Evolutionary conservation across 495 filamentous ascomycete species (phyloP), one percentile per base, ranked within the genome.

Genomic region (Chaetomidium leptoderma): DNA sequence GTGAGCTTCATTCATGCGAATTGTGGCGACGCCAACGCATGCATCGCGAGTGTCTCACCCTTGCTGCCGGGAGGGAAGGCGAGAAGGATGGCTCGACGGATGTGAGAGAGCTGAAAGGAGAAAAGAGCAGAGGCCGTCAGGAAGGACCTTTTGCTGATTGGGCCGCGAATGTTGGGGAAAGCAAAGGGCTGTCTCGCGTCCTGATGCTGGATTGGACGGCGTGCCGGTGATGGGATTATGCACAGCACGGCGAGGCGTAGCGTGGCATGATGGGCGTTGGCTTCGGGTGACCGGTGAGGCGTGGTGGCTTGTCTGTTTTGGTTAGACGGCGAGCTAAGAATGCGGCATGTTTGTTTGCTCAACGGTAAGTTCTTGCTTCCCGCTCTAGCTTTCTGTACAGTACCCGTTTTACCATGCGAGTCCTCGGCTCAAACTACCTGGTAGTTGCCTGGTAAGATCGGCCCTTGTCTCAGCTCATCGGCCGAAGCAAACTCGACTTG

Each of bases 341-440:
- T 9, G 3, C 11, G 17, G 27, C 46, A 5, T 35, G 17, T 30
- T 47, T 36, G 46, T 33, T 53, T 54, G 39, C 40, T 24, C 16
- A 1, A 5, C 26, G 11, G 21, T 10, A 13, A 14, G 27, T 6
- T 24, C 17, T 11, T 19, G 40, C 8, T 24, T 55, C 39, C 52
- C 52, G 52, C 52, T 43, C 30, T 2, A 19, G 19, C 52, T 4
- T n/a, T 13, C 39, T 44, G 6, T 45, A 55, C 52, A 55, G 52
- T 55, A 26, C n/a, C 52, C 52, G 52, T 19, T 6, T 14, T 10
- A 6, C 6, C n/a, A 14, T 24, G 21, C 52, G 17, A n/a, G 1
- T n/a, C 29, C 23, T 29, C 16, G 51, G 36, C 26, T 53, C 37
- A 30, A 53, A 32, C 17, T 43, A n/a, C 4, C 10, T 1, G 14